Evolutionary conservation across 2,329 filamentous ascomycete species (phyloP), one percentile per base, ranked within the genome.

Genomic region (Clarireedia sp.): DNA sequence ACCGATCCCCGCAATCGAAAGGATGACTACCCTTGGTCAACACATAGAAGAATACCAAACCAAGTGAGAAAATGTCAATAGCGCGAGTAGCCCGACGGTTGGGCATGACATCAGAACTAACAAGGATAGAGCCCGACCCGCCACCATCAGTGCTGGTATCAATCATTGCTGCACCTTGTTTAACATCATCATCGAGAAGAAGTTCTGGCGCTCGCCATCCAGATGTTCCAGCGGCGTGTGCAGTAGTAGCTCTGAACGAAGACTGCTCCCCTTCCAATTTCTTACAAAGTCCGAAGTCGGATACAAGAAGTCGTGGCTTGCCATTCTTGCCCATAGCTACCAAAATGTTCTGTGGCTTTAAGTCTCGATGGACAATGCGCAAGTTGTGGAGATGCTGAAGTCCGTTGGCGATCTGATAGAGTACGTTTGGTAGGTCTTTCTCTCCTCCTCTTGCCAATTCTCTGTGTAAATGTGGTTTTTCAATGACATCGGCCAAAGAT

Each of bases 31-130:
- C 94, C 59, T 90, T 88, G 1, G 92, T 96, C 57, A 99, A 78
- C n/a, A 97, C 91, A 69, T 96, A 99, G 74, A 91, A 97, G 75
- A 96, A 99, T n/a, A 99, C 90, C 52, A 96, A 86, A 1, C 94
- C 94, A 37, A 99, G 80, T 0, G 91, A 96, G 74, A 99, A 99
- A 24, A 99, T 96, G 68, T 99, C 94, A 59, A 97, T 96, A 8
- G 94, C 89, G 46, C 94, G 86, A 46, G 95, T 99, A 6, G 95
- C 92, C 51, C 94, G 87, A 57, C 90, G 85, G 62, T 82, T 83
- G 4, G 66, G 77, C 73, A 75, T 79, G 69, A 82, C 74, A 17
- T 82, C 80, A 12, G 81, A 75, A 41, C 75, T 76, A 8, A 79
- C 76, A 5, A 81, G 73, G n/a, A 78, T 74, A n/a, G 77, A 75